phyloP scores from a whole-genome alignment of 352 stramenopile species.

The Pythium dissotocum region DNA sequence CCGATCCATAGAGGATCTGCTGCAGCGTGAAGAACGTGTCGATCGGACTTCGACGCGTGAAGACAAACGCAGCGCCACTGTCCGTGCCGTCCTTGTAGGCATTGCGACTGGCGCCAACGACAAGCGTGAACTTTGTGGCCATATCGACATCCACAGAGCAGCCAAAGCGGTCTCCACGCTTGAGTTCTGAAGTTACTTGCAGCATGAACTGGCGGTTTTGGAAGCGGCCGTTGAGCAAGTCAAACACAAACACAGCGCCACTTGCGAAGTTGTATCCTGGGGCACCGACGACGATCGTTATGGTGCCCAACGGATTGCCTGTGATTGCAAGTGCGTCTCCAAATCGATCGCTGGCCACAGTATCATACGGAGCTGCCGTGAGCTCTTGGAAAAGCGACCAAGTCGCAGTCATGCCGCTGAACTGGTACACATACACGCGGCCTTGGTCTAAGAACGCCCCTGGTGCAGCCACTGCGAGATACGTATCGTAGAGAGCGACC shows the following conservation, averaged over 20 bases:
- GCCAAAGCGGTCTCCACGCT: constrained; percentile 62
- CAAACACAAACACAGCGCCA: constrained; percentile 79
- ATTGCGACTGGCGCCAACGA: constrained; percentile 59
- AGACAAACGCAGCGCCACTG: constrained; percentile 54
- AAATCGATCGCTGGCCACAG: constrained; percentile 59
- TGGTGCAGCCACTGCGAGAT: constrained; percentile 62
- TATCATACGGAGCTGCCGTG: constrained; percentile 46
- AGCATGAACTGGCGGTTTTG: constrained; percentile 68
- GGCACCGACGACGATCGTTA: constrained; percentile 67
- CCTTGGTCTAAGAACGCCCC: constrained; percentile 57
- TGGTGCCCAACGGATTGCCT: constrained; percentile 30
- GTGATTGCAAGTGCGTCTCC: constrained; percentile 70
- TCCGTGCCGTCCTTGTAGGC: constrained; percentile 39
- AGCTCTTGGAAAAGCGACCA: constrained; percentile 78
- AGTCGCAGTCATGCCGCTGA: constrained; percentile 31
- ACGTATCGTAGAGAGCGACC: constrained; percentile 52
- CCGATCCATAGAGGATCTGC: constrained; percentile 64
- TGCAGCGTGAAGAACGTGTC: constrained; percentile 78
- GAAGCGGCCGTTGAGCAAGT: constrained; percentile 60
- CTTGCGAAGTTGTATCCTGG: constrained; percentile 54
- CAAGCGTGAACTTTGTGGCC: constrained; percentile 65
- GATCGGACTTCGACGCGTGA: constrained; percentile 42
- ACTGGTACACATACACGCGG: constrained; percentile 78
- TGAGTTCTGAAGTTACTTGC: constrained; percentile 44
- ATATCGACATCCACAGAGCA: constrained; percentile 74